Conservation (phyloP, 108 stramenopile genomes). For the Cyclotella choctawhatcheeana region DNA sequence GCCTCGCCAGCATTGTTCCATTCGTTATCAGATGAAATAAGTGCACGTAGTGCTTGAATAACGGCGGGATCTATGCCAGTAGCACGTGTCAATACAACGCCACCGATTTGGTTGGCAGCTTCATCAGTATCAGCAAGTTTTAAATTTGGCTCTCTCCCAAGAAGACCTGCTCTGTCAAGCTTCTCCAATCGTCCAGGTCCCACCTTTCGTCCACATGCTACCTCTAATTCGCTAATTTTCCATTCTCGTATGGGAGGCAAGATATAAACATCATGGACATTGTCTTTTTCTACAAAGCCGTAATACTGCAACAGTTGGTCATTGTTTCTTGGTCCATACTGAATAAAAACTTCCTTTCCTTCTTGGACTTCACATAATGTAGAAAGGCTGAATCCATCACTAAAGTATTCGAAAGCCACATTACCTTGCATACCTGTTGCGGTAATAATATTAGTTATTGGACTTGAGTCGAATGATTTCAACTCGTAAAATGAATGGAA, state of each 20-base stretch:
- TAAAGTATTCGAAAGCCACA: conserved; percentile 90
- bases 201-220: conserved; percentile 69
- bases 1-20: conserved; percentile 79
- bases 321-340: conserved; percentile 89
- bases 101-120: conserved; percentile 70
- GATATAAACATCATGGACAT: conserved; percentile 89
- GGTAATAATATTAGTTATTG: too few relatives aligned
- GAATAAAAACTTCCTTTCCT: conserved; percentile 71
- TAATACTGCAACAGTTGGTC: conserved; percentile 93
- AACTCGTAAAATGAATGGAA: too few relatives aligned
- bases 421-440: conserved; percentile 59
- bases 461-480: too few relatives aligned
- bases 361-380: conserved; percentile 26
- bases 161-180: conserved; percentile 78
- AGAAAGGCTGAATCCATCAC: conserved; percentile 81
- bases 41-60: conserved; percentile 78
- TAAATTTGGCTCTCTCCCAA: conserved; percentile 51
- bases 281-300: conserved; percentile 91
- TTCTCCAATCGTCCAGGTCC: conserved; percentile 76
- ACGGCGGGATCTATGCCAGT: conserved; percentile 85
- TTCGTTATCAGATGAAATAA: conserved; percentile 77
- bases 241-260: conserved; percentile 88
- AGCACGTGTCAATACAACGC: conserved; percentile 78
- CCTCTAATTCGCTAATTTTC: conserved; percentile 79
- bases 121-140: conserved; percentile 30